Conservation (phyloP, 441 rosid genomes). For the Pelargonium fulgidum region DNA sequence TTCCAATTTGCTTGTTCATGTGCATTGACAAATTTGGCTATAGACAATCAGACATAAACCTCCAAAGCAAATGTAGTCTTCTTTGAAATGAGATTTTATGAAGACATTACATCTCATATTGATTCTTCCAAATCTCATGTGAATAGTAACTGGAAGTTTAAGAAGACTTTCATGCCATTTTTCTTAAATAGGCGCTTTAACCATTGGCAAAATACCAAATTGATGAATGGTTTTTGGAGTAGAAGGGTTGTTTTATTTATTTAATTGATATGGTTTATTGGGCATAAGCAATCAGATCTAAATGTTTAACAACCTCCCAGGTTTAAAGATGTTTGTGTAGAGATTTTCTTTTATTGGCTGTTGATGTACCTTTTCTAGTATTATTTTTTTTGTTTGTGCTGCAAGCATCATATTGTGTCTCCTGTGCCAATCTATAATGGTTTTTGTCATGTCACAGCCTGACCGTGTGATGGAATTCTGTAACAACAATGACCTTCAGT, state of each 20-base stretch:
- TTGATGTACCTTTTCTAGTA: no score
- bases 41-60: neutral
- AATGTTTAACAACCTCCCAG: no score
- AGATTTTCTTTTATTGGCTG: no score
- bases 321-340: no score
- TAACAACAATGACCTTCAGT: slow-evolving; percentile 91
- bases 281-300: no score
- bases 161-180: neutral
- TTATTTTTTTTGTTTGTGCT: no score
- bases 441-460: slow-evolving; percentile 68
- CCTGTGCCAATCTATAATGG: slow-evolving; percentile 23
- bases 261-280: no score
- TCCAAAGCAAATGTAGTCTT: neutral
- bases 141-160: neutral
- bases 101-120: neutral
- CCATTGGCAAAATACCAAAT: no score
- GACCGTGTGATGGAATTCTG: slow-evolving; percentile 99
- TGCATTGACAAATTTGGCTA: neutral
- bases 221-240: no score
- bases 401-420: no score
- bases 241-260: no score
- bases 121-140: neutral
- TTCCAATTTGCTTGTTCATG: no score
- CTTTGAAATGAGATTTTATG: neutral
- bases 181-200: neutral